Conservation (phyloP, 352 stramenopile species). For the Globisporangium orthogonon region DNA sequence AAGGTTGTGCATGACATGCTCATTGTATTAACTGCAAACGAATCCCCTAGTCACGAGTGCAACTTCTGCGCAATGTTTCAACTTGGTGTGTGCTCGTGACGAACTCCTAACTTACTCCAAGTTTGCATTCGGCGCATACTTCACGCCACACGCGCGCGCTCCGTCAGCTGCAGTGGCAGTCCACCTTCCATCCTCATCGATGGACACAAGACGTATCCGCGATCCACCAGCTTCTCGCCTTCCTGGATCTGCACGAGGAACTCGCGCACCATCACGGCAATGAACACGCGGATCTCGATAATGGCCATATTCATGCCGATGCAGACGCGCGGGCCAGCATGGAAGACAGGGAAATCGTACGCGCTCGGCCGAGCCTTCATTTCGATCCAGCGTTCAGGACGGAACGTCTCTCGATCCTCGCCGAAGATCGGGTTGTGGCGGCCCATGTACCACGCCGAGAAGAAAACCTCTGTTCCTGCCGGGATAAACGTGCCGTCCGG, state of each 20-base stretch:
- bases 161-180: background rate
- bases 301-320: conserved; percentile 68
- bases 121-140: too few relatives aligned
- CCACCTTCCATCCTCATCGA: background rate
- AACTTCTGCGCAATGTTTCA: background rate
- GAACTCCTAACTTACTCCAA: background rate
- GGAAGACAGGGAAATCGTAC: conserved; percentile 67
- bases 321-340: conserved; percentile 60
- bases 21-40: background rate
- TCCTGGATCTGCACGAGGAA: background rate
- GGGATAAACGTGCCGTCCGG: background rate
- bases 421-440: conserved; percentile 30
- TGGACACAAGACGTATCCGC: background rate
- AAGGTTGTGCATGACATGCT: conserved; percentile 1
- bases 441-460: conserved; percentile 71
- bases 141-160: background rate
- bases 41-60: too few relatives aligned
- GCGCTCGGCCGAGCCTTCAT: conserved; percentile 43
- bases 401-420: conserved; percentile 38
- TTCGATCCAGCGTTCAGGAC: conserved; percentile 63
- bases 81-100: too few relatives aligned
- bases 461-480: background rate
- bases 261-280: background rate
- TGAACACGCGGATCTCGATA: conserved; percentile 20
- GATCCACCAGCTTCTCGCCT: background rate